Evolutionary conservation across 202 grass and related monocot genomes (phyloP).

Genomic region (Dendrocalamus latiflorus): DNA sequence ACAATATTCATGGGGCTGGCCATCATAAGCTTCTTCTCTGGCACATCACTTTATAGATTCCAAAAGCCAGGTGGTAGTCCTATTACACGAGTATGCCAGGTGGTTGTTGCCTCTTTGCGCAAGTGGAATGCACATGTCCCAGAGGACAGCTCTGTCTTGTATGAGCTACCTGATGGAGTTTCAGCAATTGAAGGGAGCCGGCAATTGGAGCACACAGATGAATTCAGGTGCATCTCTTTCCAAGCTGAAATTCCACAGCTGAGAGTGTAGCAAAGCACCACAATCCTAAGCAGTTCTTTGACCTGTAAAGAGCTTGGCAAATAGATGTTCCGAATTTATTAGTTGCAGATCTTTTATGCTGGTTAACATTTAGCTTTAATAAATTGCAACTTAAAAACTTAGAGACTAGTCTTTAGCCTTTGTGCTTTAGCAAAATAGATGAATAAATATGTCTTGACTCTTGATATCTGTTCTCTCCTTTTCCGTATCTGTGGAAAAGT

Average conservation of each 20-base stretch:
- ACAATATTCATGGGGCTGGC: too few species aligned
- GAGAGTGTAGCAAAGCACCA: neutral
- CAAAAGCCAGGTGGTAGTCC: conserved; percentile 95
- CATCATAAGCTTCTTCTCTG: conserved; percentile 81
- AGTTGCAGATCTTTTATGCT: neutral
- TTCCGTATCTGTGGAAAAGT: neutral
- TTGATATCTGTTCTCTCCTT: neutral
- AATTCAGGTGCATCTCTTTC: conserved; percentile 52
- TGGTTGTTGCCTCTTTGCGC: conserved; percentile 58
- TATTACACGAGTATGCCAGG: conserved; percentile 69
- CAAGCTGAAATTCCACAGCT: neutral
- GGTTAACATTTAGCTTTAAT: neutral
- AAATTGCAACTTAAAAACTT: neutral
- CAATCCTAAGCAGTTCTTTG: neutral
- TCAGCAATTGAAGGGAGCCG: conserved; percentile 87
- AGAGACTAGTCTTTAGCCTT: too few species aligned
- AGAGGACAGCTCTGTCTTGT: conserved; percentile 56
- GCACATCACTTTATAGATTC: conserved; percentile 75
- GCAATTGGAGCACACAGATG: conserved; percentile 71
- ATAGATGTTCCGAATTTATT: neutral
- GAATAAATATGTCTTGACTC: neutral
- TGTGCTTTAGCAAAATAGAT: neutral
- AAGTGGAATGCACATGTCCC: conserved; percentile 62
- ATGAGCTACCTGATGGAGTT: conserved; percentile 61
- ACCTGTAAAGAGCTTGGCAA: neutral